phyloP scores from a whole-genome alignment of 805 yeast genomes.

The Blastobotrys chiropterorum region DNA sequence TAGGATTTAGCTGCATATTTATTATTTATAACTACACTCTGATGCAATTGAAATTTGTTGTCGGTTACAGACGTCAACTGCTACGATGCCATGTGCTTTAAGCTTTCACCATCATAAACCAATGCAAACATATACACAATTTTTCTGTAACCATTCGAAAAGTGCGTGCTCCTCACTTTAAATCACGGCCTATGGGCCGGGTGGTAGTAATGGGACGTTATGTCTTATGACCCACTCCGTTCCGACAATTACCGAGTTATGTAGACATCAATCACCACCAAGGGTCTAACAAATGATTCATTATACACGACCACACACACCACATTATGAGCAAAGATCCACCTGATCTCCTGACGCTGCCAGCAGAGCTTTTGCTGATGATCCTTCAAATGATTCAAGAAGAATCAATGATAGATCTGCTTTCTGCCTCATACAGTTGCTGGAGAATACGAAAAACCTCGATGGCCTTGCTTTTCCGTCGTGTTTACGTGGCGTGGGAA shows the following conservation, averaged over 20 bases:
- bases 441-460: neutral
- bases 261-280: neutral
- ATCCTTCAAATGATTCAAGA: neutral
- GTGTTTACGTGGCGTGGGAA: conserved; percentile 2
- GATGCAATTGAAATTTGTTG: no score
- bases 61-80: no score
- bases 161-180: no score
- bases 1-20: no score
- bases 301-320: neutral
- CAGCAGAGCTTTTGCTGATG: conserved; percentile 2
- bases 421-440: neutral
- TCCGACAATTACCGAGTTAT: neutral
- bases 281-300: neutral
- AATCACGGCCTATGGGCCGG: no score
- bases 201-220: no score
- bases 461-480: neutral
- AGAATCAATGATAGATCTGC: neutral
- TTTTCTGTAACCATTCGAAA: no score
- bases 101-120: no score
- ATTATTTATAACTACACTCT: no score
- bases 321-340: conserved; percentile 1
- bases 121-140: no score
- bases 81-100: no score
- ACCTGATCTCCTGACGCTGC: conserved; percentile 1
- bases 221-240: neutral